Conservation (phyloP, 1,284 basidiomycete genomes). For the Hymenochaete sp. region DNA sequence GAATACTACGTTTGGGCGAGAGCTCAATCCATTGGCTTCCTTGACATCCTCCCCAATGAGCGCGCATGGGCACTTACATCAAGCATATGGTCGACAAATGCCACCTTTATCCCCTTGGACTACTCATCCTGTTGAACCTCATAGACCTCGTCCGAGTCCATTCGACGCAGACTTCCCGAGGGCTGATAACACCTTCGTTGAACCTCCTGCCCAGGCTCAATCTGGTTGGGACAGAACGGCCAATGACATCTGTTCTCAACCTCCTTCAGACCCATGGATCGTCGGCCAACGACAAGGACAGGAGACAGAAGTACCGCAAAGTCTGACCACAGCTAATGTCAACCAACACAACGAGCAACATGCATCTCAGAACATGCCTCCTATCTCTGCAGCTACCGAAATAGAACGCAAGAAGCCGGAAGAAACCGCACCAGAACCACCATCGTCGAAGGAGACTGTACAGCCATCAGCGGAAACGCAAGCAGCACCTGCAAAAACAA, state of each 20-base stretch:
- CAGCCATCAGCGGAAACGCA: constrained; percentile 15
- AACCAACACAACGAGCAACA: constrained; percentile 50
- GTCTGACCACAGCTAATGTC: constrained; percentile 47
- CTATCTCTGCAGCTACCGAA: no score
- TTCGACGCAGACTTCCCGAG: constrained; percentile 16
- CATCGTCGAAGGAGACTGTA: constrained; percentile 19
- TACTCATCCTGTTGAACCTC: constrained; percentile 2
- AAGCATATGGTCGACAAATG: constrained; percentile 2
- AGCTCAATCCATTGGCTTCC: constrained; percentile 5
- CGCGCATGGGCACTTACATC: constrained; percentile 4
- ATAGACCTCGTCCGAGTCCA: constrained; percentile 11
- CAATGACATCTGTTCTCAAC: not conserved
- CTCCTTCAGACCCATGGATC: constrained; percentile 9
- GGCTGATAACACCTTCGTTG: constrained; percentile 8
- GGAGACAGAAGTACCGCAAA: constrained; percentile 20
- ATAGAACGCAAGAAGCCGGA: constrained; percentile 24
- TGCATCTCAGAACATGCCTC: not conserved
- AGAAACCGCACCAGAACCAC: constrained; percentile 21
- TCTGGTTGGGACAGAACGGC: constrained; percentile 5
- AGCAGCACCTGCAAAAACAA: constrained; percentile 15
- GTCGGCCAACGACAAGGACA: constrained; percentile 2
- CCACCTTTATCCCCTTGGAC: constrained; percentile 13
- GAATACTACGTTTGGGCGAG: constrained; percentile 8
- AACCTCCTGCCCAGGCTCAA: not conserved
- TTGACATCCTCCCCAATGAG: constrained; percentile 1